phyloP scores from a whole-genome alignment of 1,284 basidiomycete species.

The Papiliotrema laurentii region DNA sequence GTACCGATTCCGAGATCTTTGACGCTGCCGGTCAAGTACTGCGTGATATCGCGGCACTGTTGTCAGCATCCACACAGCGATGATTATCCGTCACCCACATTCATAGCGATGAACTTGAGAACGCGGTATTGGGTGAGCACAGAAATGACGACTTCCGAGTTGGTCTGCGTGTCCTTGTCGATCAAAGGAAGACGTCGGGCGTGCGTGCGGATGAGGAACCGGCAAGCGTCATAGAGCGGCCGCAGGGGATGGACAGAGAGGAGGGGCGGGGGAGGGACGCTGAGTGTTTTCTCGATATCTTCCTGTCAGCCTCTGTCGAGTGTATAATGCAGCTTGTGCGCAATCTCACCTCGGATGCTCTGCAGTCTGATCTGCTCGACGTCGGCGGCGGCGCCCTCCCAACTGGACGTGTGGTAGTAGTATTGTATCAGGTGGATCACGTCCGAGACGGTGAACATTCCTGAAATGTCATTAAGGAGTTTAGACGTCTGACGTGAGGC shows the following conservation, averaged over 20 bases:
- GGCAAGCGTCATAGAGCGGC: slow-evolving; percentile 86
- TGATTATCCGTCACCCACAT: slow-evolving; percentile 58
- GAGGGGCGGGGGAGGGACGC: slow-evolving; percentile 87
- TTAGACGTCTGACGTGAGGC: slow-evolving; percentile 3
- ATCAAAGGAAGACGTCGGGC: slow-evolving; percentile 90
- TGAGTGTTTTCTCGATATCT: slow-evolving; percentile 92
- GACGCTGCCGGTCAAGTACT: slow-evolving; percentile 54
- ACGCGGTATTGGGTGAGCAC: slow-evolving; percentile 97
- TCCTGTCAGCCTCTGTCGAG: slow-evolving; percentile 11
- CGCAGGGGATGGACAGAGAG: slow-evolving; percentile 82
- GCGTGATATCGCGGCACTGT: slow-evolving; percentile 47
- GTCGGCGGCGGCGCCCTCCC: slow-evolving; percentile 82
- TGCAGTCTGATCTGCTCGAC: slow-evolving; percentile 93
- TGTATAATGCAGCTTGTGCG: neutral
- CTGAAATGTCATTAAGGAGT: slow-evolving; percentile 38
- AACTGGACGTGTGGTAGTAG: slow-evolving; percentile 79
- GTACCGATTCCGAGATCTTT: slow-evolving; percentile 90
- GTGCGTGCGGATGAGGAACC: slow-evolving; percentile 88
- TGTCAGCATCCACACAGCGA: neutral
- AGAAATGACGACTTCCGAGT: slow-evolving; percentile 90
- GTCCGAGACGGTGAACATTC: slow-evolving; percentile 94
- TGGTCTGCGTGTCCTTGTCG: slow-evolving; percentile 88
- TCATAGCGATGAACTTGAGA: slow-evolving; percentile 97
- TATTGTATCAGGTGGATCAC: slow-evolving; percentile 96
- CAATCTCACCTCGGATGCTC: slow-evolving; percentile 67